Evolutionary conservation across 768 basidiomycete genomes (phyloP).

Genomic region (Tremella mesenterica): DNA sequence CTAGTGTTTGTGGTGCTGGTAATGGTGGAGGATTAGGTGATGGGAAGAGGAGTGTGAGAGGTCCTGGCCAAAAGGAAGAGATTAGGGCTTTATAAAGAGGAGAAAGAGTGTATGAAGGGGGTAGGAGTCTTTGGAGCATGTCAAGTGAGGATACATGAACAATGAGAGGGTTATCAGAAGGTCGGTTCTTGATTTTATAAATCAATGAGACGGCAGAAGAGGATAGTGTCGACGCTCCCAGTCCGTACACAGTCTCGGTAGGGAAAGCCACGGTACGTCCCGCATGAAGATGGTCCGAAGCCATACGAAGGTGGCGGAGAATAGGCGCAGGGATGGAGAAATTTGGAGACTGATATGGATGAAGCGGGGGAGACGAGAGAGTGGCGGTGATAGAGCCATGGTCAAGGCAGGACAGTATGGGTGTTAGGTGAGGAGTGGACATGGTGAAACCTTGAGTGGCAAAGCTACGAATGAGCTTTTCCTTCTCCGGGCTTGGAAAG

Average conservation of each 20-base stretch:
- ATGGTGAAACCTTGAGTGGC: too few species aligned
- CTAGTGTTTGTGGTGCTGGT: slow-evolving; percentile 49
- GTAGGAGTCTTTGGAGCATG: slow-evolving; percentile 74
- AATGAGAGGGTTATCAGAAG: slow-evolving; percentile 93
- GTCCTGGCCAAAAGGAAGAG: slow-evolving; percentile 85
- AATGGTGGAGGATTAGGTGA: slow-evolving; percentile 48
- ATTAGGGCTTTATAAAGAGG: slow-evolving; percentile 65
- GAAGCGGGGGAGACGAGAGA: slow-evolving; percentile 13
- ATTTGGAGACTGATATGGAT: slow-evolving; percentile 27
- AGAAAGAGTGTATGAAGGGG: slow-evolving; percentile 56
- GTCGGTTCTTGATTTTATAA: slow-evolving; percentile 81
- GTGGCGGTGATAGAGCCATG: slow-evolving; percentile 12
- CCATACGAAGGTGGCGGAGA: slow-evolving; percentile 18
- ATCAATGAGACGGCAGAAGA: slow-evolving; percentile 58
- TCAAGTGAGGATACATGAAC: slow-evolving; percentile 78
- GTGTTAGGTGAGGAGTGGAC: slow-evolving; percentile 21
- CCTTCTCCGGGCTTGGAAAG: too few species aligned
- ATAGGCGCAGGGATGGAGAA: slow-evolving; percentile 22
- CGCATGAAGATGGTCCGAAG: slow-evolving; percentile 31
- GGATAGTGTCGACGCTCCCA: slow-evolving; percentile 73
- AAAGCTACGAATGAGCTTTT: too few species aligned
- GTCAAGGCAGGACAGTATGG: slow-evolving; percentile 29
- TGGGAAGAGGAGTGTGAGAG: slow-evolving; percentile 86
- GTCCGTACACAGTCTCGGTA: slow-evolving; percentile 96
- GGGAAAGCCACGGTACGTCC: slow-evolving; percentile 63